Conservation (phyloP, 306 rosid species). For the Arachis stenosperma region DNA sequence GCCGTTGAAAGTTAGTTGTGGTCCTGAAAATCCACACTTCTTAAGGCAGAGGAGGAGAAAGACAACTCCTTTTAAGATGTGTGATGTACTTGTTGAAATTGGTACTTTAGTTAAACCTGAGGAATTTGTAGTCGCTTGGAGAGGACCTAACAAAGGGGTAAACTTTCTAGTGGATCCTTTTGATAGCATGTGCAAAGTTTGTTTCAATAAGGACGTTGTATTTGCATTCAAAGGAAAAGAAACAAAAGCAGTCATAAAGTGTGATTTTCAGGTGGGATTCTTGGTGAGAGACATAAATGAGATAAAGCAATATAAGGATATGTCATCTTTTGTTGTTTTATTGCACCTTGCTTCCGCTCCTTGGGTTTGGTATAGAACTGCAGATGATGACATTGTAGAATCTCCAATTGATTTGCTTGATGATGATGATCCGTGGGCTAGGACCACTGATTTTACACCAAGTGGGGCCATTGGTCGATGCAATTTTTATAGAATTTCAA, state of each 20-base stretch:
- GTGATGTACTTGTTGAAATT: constrained; percentile 72
- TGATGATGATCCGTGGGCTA: constrained; percentile 94
- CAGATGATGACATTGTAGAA: constrained; percentile 75
- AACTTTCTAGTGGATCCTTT: constrained; percentile 83
- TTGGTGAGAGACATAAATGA: constrained; percentile 69
- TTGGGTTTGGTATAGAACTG: constrained; percentile 75
- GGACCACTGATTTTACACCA: constrained; percentile 89
- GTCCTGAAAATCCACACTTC: constrained; percentile 62
- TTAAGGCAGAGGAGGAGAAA: constrained; percentile 72
- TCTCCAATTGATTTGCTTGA: constrained; percentile 67
- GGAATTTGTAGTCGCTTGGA: constrained; percentile 69
- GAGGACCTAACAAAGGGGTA: constrained; percentile 62
- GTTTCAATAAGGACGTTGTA: constrained; percentile 67
- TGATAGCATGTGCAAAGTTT: constrained; percentile 69
- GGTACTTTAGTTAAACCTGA: constrained; percentile 61
- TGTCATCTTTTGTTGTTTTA: constrained; percentile 53
- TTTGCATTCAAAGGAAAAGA: constrained; percentile 54
- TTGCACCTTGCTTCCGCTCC: constrained; percentile 75
- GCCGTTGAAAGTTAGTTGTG: constrained; percentile 60
- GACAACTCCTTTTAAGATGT: constrained; percentile 56
- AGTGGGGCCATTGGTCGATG: constrained; percentile 88
- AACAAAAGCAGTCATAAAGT: constrained; percentile 58
- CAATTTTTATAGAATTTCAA: constrained; percentile 62
- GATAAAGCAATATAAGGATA: constrained; percentile 54
- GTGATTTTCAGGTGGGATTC: constrained; percentile 82